Percentiles rank a stretch among this genome's conserved stretches.
phyloP scores from a whole-genome alignment of 73 alveolate genomes.

The Durusdinium trenchii region DNA sequence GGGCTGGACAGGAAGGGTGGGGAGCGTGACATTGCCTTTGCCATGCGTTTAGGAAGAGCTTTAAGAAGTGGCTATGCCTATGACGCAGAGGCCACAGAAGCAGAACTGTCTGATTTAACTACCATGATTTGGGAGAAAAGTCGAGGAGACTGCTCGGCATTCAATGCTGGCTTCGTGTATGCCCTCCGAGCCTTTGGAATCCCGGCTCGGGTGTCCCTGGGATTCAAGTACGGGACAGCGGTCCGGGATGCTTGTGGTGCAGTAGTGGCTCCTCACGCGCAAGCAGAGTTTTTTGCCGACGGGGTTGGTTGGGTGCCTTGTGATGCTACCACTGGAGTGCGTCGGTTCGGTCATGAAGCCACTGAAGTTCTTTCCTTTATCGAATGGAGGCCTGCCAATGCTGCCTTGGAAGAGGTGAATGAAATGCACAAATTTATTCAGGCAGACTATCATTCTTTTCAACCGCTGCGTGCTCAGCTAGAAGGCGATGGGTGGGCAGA shows the following conservation, averaged over 20 bases:
- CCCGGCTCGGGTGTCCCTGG: slow-evolving; percentile 61
- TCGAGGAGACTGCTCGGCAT: slow-evolving; percentile 63
- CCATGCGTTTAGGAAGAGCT: slow-evolving; percentile 41
- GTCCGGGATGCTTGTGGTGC: slow-evolving; percentile 69
- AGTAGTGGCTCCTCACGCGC: slow-evolving; percentile 60
- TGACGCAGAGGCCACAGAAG: slow-evolving; percentile 28
- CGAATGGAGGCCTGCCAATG: slow-evolving; percentile 45
- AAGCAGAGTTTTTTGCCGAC: slow-evolving; percentile 50
- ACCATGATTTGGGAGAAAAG: slow-evolving; percentile 44
- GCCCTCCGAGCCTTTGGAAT: slow-evolving; percentile 50
- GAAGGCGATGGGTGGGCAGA: background rate
- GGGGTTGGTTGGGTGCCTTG: slow-evolving; percentile 67
- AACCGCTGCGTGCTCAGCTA: background rate
- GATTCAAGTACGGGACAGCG: slow-evolving; percentile 75
- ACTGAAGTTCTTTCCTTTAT: slow-evolving; percentile 27
- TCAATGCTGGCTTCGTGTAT: slow-evolving; percentile 57
- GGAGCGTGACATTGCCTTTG: slow-evolving; percentile 57
- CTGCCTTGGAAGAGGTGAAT: background rate
- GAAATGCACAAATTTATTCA: background rate
- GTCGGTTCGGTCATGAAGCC: slow-evolving; percentile 69
- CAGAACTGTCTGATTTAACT: background rate
- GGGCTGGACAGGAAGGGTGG: slow-evolving; percentile 51
- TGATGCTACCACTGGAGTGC: slow-evolving; percentile 69
- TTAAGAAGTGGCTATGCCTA: slow-evolving; percentile 46
- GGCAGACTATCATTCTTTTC: background rate